Evolutionary conservation across 2,329 filamentous ascomycete genomes (phyloP), one percentile per base, ranked within the genome.

Genomic region (Aspergillus terreus): DNA sequence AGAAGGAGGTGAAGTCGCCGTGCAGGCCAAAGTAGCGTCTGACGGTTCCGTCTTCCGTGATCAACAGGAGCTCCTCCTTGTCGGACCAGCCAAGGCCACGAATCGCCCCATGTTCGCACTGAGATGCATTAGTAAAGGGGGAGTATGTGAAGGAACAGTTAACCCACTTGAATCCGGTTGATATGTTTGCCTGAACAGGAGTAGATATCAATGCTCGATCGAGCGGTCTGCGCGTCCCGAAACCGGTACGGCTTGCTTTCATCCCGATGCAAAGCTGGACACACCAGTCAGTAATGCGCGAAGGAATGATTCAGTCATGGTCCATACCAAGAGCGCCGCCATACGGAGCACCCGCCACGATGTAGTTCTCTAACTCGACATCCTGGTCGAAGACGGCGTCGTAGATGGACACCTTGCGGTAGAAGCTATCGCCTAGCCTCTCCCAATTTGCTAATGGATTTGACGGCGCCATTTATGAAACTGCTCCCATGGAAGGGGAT

Each of bases 31-130:
- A 85, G 66, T 92, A 96, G 70, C 90, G 94, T 54, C 92, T 82
- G 41, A 97, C 92, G 1, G 85, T 92, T 21, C 94, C 94, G 65
- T 99, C 92, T 48, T 88, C 83, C 9, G 91, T 90, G 47, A 97
- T 85, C 0, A 96, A 87, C 4, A 99, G 77, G 44, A 99, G 80
- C 67, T 88, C 87, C 77, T 99, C 94, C 58, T 96, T 90, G 64
- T 96, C 92, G 17, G 92, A 96, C 94, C 94, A 99, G 32, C 94
- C 94, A 17, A 99, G 79, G 2, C 90, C 91, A 69, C 86, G 88
- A 65, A 99, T 89, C 3, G 85, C 78, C 43, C 90, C 90, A 73
- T 92, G 90, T 63, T 97, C 92, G 92, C 92, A 97, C 68, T 87
- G 57, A 17, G 52, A 5, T 9, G 43, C 46, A 43, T 44, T 17